Conservation (phyloP, 2,329 filamentous ascomycete species). For the Beauveria sp. region DNA sequence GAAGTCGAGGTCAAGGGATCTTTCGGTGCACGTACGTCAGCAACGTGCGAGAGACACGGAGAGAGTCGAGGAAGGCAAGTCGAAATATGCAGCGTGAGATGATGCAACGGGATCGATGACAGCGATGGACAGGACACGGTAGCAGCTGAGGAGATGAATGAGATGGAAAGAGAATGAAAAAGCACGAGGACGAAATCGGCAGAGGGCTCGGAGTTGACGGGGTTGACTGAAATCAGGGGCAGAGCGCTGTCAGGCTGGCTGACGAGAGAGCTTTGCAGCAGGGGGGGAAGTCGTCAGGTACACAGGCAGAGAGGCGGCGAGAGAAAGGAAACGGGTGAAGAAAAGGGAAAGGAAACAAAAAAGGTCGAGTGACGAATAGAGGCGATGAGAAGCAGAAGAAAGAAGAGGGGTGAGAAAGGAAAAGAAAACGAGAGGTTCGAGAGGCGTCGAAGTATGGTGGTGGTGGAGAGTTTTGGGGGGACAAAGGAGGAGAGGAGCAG, state of each 20-base stretch:
- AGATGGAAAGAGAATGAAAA: not conserved
- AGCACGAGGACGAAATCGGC: constrained; percentile 7
- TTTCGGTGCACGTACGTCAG: constrained; percentile 7
- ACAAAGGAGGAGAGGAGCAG: constrained; percentile 8
- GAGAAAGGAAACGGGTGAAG: not conserved
- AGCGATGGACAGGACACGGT: not conserved
- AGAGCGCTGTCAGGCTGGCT: constrained; percentile 10
- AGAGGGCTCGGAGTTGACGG: constrained; percentile 6
- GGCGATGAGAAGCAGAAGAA: constrained; percentile 9
- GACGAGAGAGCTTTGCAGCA: not conserved
- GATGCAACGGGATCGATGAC: constrained; percentile 5
- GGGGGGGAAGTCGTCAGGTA: not conserved
- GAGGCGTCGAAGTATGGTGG: constrained; percentile 1
- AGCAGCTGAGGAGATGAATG: not conserved
- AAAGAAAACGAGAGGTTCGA: constrained; percentile 9
- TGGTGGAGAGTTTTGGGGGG: constrained; percentile 9
- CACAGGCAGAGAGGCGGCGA: not conserved
- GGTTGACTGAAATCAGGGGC: constrained; percentile 9
- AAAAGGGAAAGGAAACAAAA: constrained; percentile 1
- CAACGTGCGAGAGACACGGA: not conserved
- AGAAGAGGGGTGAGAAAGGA: constrained; percentile 1
- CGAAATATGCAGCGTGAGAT: not conserved
- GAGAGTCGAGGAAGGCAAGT: not conserved
- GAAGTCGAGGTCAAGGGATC: not conserved
- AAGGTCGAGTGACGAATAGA: constrained; percentile 4